A percentile compares a stretch with the other conserved stretches of the same genome.
phyloP scores from a whole-genome alignment of 371 early-diverging fungal species.

The Entomophthora muscae region DNA sequence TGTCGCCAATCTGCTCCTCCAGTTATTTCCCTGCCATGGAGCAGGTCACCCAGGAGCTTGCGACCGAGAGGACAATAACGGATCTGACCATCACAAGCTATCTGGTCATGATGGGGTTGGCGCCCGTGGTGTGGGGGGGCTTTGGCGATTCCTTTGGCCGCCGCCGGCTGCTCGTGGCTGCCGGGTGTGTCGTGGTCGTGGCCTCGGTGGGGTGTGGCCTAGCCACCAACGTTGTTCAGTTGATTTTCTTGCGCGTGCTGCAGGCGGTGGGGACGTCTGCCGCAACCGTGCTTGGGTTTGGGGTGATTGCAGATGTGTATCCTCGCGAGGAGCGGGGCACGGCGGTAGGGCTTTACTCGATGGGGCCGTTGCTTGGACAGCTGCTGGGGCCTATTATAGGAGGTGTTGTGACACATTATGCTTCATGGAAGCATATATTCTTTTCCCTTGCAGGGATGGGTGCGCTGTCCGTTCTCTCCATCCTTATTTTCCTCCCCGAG shows the following conservation, averaged over 20 bases:
- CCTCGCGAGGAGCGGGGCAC: conserved; percentile 22
- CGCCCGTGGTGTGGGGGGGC: conserved; percentile 47
- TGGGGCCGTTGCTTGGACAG: conserved; percentile 36
- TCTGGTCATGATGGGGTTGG: conserved; percentile 31
- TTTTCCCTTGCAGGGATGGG: conserved; percentile 33
- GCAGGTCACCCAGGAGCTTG: conserved; percentile 23
- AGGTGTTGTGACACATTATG: conserved; percentile 23
- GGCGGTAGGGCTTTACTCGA: conserved; percentile 34
- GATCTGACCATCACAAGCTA: conserved; percentile 34
- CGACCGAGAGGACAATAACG: conserved; percentile 24
- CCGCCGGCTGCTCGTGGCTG: conserved; percentile 33
- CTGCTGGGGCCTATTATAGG: conserved; percentile 26
- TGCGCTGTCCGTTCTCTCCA: conserved; percentile 14
- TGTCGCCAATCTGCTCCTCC: background rate
- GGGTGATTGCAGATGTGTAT: conserved; percentile 37
- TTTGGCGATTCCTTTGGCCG: conserved; percentile 45
- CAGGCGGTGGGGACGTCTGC: conserved; percentile 54
- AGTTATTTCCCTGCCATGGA: conserved; percentile 30
- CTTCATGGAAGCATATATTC: conserved; percentile 46
- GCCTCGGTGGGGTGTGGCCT: conserved; percentile 46
- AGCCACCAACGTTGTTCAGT: conserved; percentile 24
- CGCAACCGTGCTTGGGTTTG: conserved; percentile 50
- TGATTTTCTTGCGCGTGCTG: conserved; percentile 37
- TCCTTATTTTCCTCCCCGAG: conserved; percentile 39
- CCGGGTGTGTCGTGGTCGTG: conserved; percentile 28